These are phyloP conservation scores for Colletotrichum higginsianum DNA, from an alignment of 2,329 filamentous ascomycete genomes.

Conservation along the genomic window DNA sequence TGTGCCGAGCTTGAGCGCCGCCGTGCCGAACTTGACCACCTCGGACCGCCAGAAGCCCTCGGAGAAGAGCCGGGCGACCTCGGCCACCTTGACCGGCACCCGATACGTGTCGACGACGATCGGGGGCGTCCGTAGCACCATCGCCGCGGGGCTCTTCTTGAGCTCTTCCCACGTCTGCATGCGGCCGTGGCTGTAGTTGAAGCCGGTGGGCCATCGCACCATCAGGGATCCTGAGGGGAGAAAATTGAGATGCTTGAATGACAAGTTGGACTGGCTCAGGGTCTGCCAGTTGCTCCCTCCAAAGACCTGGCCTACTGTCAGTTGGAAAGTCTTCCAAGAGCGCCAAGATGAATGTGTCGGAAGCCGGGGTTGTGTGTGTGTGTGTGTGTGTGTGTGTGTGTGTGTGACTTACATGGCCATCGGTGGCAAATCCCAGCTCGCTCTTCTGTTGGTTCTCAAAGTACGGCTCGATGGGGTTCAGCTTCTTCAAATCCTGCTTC, in stretches of 20 bases:
- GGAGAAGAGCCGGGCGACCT: slow-evolving; percentile 43
- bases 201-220: slow-evolving; percentile 21
- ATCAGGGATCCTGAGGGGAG: slow-evolving; percentile 3
- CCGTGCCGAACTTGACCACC: slow-evolving; percentile 46
- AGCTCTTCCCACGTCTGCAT: not conserved
- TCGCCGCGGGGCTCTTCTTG: not conserved
- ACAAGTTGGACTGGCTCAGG: not conserved
- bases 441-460: slow-evolving; percentile 2
- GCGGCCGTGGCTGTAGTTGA: not conserved
- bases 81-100: not conserved
- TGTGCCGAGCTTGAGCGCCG: slow-evolving; percentile 38
- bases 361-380: too few species aligned
- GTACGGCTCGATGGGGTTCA: slow-evolving; percentile 3
- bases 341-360: too few species aligned
- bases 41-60: slow-evolving; percentile 48
- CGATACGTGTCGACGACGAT: not conserved
- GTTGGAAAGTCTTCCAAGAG: not conserved
- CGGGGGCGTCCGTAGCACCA: not conserved
- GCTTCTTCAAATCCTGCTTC: not conserved
- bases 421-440: not conserved
- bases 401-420: not conserved
- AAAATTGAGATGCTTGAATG: slow-evolving; percentile 17
- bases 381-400: too few species aligned
- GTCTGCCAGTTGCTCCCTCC: slow-evolving; percentile 19
- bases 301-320: slow-evolving; percentile 16